Conservation (phyloP, 352 stramenopile genomes). For the Pythium angustatum region DNA sequence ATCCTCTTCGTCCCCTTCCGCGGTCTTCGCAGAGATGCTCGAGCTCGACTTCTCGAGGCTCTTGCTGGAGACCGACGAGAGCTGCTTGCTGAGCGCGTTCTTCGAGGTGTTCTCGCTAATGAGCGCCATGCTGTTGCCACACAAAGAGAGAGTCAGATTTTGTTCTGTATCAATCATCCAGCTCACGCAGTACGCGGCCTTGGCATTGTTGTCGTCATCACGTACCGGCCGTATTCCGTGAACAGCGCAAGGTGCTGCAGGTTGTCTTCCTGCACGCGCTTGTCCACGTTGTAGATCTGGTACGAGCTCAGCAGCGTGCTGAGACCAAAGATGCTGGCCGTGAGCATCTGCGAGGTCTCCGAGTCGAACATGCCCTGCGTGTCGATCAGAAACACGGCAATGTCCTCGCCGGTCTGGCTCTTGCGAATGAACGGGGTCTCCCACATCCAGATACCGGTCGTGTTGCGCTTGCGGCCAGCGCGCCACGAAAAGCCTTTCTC, state of each 20-base stretch:
- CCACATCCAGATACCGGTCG: conserved; percentile 99
- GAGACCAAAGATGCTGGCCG: conserved; percentile 98
- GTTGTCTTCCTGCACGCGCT: conserved; percentile 99
- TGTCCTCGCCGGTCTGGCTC: conserved; percentile 76
- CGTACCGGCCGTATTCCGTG: conserved; percentile 96
- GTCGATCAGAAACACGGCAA: conserved; percentile 98
- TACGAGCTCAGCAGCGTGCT: conserved; percentile 95
- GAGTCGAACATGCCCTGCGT: conserved; percentile 99
- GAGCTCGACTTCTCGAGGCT: conserved; percentile 48
- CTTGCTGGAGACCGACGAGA: conserved; percentile 18
- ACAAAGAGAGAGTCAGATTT: background rate
- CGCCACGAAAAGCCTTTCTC: conserved; percentile 96
- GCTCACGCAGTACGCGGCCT: too few relatives aligned
- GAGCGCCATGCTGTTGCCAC: conserved; percentile 59
- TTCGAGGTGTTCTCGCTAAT: conserved; percentile 37
- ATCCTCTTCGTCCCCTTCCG: conserved; percentile 19
- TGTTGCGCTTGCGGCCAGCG: conserved; percentile 96
- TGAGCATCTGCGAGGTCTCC: conserved; percentile 98
- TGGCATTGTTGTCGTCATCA: too few relatives aligned
- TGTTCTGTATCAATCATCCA: too few relatives aligned
- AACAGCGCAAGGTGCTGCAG: conserved; percentile 99
- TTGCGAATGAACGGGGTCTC: conserved; percentile 96
- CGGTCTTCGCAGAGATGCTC: conserved; percentile 36
- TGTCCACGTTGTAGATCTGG: conserved; percentile 99
- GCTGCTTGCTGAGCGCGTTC: conserved; percentile 26